These are phyloP conservation scores for Pulveroboletus sp. DNA, from an alignment of 768 basidiomycete species.

Conservation along the genomic window DNA sequence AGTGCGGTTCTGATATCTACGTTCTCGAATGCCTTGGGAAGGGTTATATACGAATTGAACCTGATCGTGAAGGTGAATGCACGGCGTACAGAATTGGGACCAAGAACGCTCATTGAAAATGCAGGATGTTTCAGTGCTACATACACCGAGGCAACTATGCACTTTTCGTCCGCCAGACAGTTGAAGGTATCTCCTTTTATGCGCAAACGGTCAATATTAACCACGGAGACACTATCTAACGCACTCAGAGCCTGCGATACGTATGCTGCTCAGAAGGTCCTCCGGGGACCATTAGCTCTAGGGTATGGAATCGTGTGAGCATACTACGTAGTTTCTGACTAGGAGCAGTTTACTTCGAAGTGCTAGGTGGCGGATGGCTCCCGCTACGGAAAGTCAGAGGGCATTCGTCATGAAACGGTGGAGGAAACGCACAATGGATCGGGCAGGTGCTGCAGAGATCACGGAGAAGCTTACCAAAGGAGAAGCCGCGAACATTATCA, in stretches of 20 bases:
- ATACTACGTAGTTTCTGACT: conserved; percentile 3
- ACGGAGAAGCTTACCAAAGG: conserved; percentile 65
- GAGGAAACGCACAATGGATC: conserved; percentile 29
- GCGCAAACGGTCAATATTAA: conserved; percentile 50
- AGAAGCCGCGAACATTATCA: conserved; percentile 75
- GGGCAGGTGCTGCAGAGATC: conserved; percentile 17
- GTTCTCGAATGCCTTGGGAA: conserved; percentile 73
- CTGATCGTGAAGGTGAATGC: conserved; percentile 33
- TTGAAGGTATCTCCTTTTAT: conserved; percentile 54
- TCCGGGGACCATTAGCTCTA: conserved; percentile 44
- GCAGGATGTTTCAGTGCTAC: conserved; percentile 44
- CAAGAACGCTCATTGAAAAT: conserved; percentile 8
- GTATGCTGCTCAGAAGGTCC: conserved; percentile 54
- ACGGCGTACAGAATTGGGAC: neutral
- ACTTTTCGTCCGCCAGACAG: conserved; percentile 40
- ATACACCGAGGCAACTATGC: conserved; percentile 52
- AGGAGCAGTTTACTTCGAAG: conserved; percentile 51
- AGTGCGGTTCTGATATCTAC: conserved; percentile 67
- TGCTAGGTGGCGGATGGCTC: conserved; percentile 62
- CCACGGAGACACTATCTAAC: conserved; percentile 51
- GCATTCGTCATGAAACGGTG: conserved; percentile 53
- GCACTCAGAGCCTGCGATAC: conserved; percentile 71
- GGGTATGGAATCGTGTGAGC: conserved; percentile 40
- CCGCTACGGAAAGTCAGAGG: conserved; percentile 64
- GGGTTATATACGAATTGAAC: conserved; percentile 66